phyloP scores from a whole-genome alignment of 805 yeast genomes.

The Ogataea pignaliae region DNA sequence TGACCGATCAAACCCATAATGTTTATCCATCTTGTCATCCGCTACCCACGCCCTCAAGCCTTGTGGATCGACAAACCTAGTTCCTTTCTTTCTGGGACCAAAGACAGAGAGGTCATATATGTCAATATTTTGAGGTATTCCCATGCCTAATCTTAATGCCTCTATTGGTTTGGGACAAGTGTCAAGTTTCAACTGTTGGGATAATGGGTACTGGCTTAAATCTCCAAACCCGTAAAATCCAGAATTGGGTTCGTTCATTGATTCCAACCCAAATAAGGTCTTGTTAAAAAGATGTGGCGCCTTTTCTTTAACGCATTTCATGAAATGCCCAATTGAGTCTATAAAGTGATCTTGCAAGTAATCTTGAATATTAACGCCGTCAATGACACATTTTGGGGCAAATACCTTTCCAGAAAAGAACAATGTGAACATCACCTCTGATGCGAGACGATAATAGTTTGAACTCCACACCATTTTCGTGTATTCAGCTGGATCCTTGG shows the following conservation, averaged over 20 bases:
- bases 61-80: slow-evolving; percentile 55
- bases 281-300: slow-evolving; percentile 43
- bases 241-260: slow-evolving; percentile 78
- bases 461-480: slow-evolving; percentile 94
- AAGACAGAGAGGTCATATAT: slow-evolving; percentile 63
- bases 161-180: slow-evolving; percentile 82
- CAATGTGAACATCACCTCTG: slow-evolving; percentile 77
- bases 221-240: slow-evolving; percentile 68
- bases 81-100: slow-evolving; percentile 70
- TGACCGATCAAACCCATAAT: slow-evolving; percentile 68
- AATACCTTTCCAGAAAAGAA: slow-evolving; percentile 75
- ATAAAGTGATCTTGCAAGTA: slow-evolving; percentile 65
- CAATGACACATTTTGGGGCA: slow-evolving; percentile 70
- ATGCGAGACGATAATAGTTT: slow-evolving; percentile 72
- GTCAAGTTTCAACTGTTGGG: slow-evolving; percentile 67
- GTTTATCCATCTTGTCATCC: slow-evolving; percentile 47
- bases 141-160: slow-evolving; percentile 73
- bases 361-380: slow-evolving; percentile 74
- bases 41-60: slow-evolving; percentile 70
- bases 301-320: slow-evolving; percentile 33
- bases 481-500: slow-evolving; percentile 41
- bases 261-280: slow-evolving; percentile 73
- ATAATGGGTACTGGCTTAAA: slow-evolving; percentile 49
- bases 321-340: slow-evolving; percentile 45
- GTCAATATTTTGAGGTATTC: slow-evolving; percentile 64